Evolutionary conservation across 2,329 filamentous ascomycete genomes (phyloP).

Genomic region (Fusarium fracticaudum): DNA sequence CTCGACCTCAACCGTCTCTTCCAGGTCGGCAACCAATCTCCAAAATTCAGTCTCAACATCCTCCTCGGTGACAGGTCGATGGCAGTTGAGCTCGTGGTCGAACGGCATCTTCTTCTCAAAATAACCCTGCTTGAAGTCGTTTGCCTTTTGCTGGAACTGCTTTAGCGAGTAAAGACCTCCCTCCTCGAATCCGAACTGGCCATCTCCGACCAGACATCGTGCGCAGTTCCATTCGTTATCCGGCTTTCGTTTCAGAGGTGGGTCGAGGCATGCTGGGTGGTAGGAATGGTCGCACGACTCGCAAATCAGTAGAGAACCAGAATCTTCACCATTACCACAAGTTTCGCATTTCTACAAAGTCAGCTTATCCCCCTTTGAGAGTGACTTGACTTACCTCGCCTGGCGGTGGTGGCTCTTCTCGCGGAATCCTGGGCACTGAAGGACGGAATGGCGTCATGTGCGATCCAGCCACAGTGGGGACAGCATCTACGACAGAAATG

Average conservation of each 20-base stretch:
- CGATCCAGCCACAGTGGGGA: conserved; percentile 91
- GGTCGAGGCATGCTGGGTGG: conserved; percentile 89
- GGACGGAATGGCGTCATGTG: conserved; percentile 96
- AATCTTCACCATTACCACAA: conserved; percentile 82
- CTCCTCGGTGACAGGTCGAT: conserved; percentile 87
- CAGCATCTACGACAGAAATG: conserved; percentile 55
- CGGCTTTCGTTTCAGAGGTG: conserved; percentile 78
- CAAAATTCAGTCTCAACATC: conserved; percentile 98
- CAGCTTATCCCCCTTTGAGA: conserved; percentile 37
- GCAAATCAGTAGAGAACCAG: conserved; percentile 77
- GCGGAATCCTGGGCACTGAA: conserved; percentile 72
- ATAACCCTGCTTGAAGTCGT: conserved; percentile 93
- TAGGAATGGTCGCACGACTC: conserved; percentile 92
- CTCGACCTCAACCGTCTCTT: conserved; percentile 96
- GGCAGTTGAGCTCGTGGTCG: conserved; percentile 83
- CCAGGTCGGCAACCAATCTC: conserved; percentile 91
- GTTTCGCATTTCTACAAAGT: conserved; percentile 77
- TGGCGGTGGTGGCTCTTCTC: conserved; percentile 59
- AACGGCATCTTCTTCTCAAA: conserved; percentile 91
- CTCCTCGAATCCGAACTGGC: conserved; percentile 97
- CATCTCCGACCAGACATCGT: conserved; percentile 92
- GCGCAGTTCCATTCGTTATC: conserved; percentile 96
- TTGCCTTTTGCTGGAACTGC: conserved; percentile 95
- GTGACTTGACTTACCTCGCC: conserved; percentile 50
- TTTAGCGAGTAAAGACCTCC: conserved; percentile 94